Evolutionary conservation across 345 rosid genomes (phyloP), one percentile per base, ranked within the genome.

Genomic region (Euphorbia pulcherrima): DNA sequence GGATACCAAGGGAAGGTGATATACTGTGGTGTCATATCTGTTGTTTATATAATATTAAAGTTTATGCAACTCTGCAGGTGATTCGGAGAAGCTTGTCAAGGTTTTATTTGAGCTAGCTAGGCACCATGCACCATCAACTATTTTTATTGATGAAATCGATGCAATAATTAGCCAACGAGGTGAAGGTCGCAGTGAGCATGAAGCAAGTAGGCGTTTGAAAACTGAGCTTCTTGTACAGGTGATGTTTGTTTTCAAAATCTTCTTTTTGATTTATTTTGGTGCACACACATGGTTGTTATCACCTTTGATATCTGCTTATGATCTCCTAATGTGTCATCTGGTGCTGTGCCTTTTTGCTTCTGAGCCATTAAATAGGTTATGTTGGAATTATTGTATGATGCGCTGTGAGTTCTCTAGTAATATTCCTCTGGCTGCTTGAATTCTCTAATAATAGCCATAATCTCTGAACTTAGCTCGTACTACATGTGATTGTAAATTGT

Each of bases 161-260:
- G 99, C 99, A 5, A 91, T 94, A 48, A 91, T 94, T 67, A 94
- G 99, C 57, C 97, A 91, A 55, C 96, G 97, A 66, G 99, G 99
- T 60, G 96, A 86, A 86, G 99, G 86, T 39, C 82, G 84, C 20
- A 90, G 96, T 79, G 99, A 94, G 79, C 99, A 94, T 77, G 99
- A 94, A 84, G 97, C 99, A 58, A 94, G 99, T 69, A 84, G 99
- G 79, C 96, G 99, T 64, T 81, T 94, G 85, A 94, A 94, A 77
- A 94, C 99, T 2, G 99, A 94, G 81, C 89, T 94, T n/a, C 97
- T 94, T 64, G 85, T 94, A 71, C 99, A 94, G 92, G 99, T 89
- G 74, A 72, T 68, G 67, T 76, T 71, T 69, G 47, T 71, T 65
- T 50, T n/a, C n/a, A 52, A 50, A 59, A 6, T 56, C 53, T 1